Evolutionary conservation across 1,284 basidiomycete species (phyloP).

Genomic region (Malassezia obtusa): DNA sequence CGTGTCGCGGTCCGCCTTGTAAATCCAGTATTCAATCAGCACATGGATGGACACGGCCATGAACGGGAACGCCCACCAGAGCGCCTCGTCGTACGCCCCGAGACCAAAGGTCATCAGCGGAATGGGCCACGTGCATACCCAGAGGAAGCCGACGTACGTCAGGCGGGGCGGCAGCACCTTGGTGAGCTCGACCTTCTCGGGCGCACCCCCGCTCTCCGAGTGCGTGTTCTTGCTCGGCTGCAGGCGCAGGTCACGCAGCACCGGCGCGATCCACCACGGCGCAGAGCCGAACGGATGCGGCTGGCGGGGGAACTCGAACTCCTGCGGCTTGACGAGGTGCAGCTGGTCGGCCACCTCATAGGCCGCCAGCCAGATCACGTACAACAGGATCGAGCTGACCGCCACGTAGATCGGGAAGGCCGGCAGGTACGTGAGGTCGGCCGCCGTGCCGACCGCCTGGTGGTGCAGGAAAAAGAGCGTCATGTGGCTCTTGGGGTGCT

Average conservation of each 20-base stretch:
- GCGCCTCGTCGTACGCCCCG: slow-evolving; percentile 41
- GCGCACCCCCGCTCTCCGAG: slow-evolving; percentile 14
- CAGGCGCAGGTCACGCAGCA: slow-evolving; percentile 34
- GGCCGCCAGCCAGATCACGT: slow-evolving; percentile 22
- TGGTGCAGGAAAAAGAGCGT: slow-evolving; percentile 34
- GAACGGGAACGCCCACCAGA: slow-evolving; percentile 40
- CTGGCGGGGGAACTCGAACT: slow-evolving; percentile 25
- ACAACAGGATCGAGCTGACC: slow-evolving; percentile 19
- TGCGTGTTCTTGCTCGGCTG: slow-evolving; percentile 20
- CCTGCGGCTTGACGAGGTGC: slow-evolving; percentile 12
- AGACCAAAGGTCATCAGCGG: slow-evolving; percentile 44
- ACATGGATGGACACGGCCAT: slow-evolving; percentile 23
- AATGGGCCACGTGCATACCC: slow-evolving; percentile 26
- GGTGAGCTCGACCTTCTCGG: slow-evolving; percentile 15
- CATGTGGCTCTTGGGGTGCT: slow-evolving; percentile 43
- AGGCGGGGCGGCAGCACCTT: slow-evolving; percentile 26
- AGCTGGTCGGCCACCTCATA: slow-evolving; percentile 29
- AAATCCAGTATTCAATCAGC: slow-evolving; percentile 30
- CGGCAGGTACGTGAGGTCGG: slow-evolving; percentile 42
- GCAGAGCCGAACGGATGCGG: slow-evolving; percentile 45
- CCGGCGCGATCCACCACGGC: slow-evolving; percentile 32
- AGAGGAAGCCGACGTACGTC: slow-evolving; percentile 37
- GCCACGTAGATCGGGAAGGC: slow-evolving; percentile 42
- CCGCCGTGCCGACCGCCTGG: slow-evolving; percentile 34
- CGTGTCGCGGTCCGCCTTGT: slow-evolving; percentile 28